phyloP scores from a whole-genome alignment of 345 rosid genomes.

The Cochlearia excelsa region DNA sequence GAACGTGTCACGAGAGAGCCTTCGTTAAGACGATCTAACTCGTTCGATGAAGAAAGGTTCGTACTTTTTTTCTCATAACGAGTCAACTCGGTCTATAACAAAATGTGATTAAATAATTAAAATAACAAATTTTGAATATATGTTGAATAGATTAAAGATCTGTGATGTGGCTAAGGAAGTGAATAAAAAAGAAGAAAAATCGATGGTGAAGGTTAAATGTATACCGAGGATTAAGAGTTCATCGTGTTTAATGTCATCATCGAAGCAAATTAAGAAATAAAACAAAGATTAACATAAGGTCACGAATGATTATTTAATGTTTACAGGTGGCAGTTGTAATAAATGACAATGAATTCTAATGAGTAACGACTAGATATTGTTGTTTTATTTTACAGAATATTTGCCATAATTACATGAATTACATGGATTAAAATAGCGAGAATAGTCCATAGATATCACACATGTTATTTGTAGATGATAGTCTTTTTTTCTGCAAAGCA shows the following conservation, averaged over 20 bases:
- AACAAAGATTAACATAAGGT: not conserved
- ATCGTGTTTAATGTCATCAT: slow-evolving; percentile 34
- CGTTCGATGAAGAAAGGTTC: slow-evolving; percentile 68
- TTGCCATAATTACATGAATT: no score
- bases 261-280: slow-evolving; percentile 42
- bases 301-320: not conserved
- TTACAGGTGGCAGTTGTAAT: no score
- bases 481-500: no score
- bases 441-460: no score
- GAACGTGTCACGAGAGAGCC: slow-evolving; percentile 43
- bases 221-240: slow-evolving; percentile 56
- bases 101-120: not conserved
- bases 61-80: no score
- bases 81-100: not conserved
- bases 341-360: not conserved
- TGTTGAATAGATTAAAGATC: slow-evolving; percentile 40
- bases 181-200: slow-evolving; percentile 36
- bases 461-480: no score
- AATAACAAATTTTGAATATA: not conserved
- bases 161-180: slow-evolving; percentile 23
- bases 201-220: slow-evolving; percentile 57
- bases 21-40: slow-evolving; percentile 62
- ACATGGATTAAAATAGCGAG: no score
- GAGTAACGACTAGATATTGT: slow-evolving; percentile 3
- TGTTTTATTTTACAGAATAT: slow-evolving; percentile 12